A percentile compares a stretch with the other conserved stretches of the same genome.
These are phyloP conservation scores for Aspergillus sp. DNA, from an alignment of 2,329 filamentous ascomycete genomes.

Conservation along the genomic window DNA sequence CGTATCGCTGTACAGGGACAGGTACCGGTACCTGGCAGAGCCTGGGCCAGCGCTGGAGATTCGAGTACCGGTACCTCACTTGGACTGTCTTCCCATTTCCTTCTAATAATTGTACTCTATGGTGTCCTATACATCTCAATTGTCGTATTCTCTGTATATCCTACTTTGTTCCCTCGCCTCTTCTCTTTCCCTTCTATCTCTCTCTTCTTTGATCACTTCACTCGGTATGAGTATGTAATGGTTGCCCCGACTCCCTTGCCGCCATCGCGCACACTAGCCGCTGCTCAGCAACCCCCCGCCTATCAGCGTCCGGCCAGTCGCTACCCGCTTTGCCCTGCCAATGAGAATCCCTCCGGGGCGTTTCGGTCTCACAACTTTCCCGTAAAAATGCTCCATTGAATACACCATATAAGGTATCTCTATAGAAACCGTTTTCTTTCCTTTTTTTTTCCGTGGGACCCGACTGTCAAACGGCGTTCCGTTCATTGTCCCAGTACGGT, in stretches of 20 bases:
- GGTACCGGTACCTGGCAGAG: constrained; percentile 9
- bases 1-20: constrained; percentile 2
- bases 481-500: background rate
- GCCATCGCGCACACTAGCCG: constrained; percentile 28
- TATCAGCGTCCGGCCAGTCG: constrained; percentile 25
- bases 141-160: too few relatives aligned
- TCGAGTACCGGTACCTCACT: too few relatives aligned
- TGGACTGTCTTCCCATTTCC: too few relatives aligned
- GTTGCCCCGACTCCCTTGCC: constrained; percentile 41
- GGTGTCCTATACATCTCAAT: too few relatives aligned
- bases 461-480: too few relatives aligned
- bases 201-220: too few relatives aligned
- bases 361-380: constrained; percentile 20
- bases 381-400: background rate
- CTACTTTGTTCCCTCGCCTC: too few relatives aligned
- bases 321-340: constrained; percentile 13
- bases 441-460: background rate
- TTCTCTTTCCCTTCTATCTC: too few relatives aligned
- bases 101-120: too few relatives aligned
- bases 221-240: constrained; percentile 7
- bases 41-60: too few relatives aligned
- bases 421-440: background rate
- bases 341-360: constrained; percentile 20
- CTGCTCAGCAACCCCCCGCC: constrained; percentile 32
- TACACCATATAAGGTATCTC: background rate